Evolutionary conservation across 2,329 filamentous ascomycete genomes (phyloP).

Genomic region (Westerdykella aurantiaca): DNA sequence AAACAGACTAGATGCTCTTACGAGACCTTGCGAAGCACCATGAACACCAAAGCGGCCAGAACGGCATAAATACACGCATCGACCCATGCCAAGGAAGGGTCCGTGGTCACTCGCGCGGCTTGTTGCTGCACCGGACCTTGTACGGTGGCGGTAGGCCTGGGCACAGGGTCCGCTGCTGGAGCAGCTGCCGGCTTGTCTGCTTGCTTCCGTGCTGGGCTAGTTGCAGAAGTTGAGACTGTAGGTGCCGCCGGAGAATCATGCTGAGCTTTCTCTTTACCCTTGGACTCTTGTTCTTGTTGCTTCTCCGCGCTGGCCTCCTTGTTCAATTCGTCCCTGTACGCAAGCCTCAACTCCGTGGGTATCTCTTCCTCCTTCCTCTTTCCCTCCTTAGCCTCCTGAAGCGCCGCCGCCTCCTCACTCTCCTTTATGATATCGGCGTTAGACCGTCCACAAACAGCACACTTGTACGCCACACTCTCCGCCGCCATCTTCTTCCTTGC

Average conservation of each 20-base stretch:
- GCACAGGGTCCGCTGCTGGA: slow-evolving; percentile 7
- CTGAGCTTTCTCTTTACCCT: slow-evolving; percentile 17
- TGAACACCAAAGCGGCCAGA: slow-evolving; percentile 61
- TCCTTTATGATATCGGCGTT: slow-evolving; percentile 72
- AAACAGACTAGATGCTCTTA: not conserved
- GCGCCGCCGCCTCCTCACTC: slow-evolving; percentile 54
- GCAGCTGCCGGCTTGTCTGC: not conserved
- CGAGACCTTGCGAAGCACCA: slow-evolving; percentile 54
- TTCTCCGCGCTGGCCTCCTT: slow-evolving; percentile 24
- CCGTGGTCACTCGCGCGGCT: slow-evolving; percentile 32
- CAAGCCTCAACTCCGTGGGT: slow-evolving; percentile 57
- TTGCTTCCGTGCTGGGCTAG: not conserved
- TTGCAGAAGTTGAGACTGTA: not conserved
- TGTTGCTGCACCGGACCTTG: slow-evolving; percentile 10
- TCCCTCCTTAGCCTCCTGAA: slow-evolving; percentile 40
- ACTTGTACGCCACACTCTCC: slow-evolving; percentile 62
- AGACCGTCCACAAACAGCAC: slow-evolving; percentile 61
- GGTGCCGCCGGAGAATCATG: slow-evolving; percentile 1
- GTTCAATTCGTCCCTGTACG: slow-evolving; percentile 66
- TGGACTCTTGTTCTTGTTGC: slow-evolving; percentile 12
- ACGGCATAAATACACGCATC: slow-evolving; percentile 74
- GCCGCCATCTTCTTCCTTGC: slow-evolving; percentile 64
- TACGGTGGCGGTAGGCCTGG: slow-evolving; percentile 9
- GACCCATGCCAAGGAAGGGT: slow-evolving; percentile 65
- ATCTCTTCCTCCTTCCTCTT: slow-evolving; percentile 42